phyloP scores from a whole-genome alignment of 352 stramenopile genomes.

The Discostella stelligera region DNA sequence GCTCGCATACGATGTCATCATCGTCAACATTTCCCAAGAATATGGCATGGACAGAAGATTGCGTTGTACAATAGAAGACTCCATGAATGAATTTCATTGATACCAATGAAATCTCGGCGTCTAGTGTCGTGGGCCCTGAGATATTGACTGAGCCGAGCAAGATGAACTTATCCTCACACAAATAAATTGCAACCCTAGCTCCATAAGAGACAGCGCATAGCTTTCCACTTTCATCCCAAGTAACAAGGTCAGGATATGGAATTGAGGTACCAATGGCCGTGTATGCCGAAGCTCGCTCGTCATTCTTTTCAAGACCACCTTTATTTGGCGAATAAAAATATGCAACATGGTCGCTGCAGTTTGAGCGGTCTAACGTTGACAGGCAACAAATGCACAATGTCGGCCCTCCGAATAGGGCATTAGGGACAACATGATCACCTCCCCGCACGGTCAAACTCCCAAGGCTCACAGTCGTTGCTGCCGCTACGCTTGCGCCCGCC shows the following conservation, averaged over 20 bases:
- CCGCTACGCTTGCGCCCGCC: conserved; percentile 47
- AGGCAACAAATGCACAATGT: conserved; percentile 66
- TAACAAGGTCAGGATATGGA: conserved; percentile 71
- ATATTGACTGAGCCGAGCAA: conserved; percentile 59
- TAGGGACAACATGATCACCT: conserved; percentile 61
- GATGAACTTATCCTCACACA: conserved; percentile 64
- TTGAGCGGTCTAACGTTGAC: conserved; percentile 23
- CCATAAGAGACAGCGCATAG: conserved; percentile 71
- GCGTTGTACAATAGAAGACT: conserved; percentile 69
- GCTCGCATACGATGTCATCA: conserved; percentile 52
- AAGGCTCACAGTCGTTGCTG: conserved; percentile 55
- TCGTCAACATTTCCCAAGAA: conserved; percentile 69
- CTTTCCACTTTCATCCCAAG: conserved; percentile 73
- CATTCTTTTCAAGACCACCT: conserved; percentile 39
- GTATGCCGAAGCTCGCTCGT: conserved; percentile 55
- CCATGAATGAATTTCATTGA: conserved; percentile 75
- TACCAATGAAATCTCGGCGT: conserved; percentile 45
- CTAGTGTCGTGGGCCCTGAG: conserved; percentile 19
- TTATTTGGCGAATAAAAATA: conserved; percentile 71
- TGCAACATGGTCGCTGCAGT: conserved; percentile 50
- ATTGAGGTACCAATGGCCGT: conserved; percentile 64
- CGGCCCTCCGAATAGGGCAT: conserved; percentile 73
- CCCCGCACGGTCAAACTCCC: conserved; percentile 64
- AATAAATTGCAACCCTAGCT: conserved; percentile 67
- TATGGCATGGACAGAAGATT: conserved; percentile 64